phyloP scores from a whole-genome alignment of 495 filamentous ascomycete genomes.

The Penicillium coprophilum region DNA sequence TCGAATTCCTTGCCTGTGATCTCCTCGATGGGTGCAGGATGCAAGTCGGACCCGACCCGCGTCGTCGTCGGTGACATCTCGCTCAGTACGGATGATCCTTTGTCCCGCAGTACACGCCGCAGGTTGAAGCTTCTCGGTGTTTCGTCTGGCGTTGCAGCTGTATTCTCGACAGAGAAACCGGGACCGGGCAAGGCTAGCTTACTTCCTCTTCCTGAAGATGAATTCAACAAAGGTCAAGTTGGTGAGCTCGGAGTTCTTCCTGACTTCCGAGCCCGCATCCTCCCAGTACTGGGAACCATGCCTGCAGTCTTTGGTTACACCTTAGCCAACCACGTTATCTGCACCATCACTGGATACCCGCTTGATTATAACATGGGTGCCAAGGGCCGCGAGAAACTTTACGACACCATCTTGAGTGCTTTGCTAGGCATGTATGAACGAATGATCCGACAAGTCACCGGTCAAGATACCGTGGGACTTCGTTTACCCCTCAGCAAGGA shows the following conservation, averaged over 20 bases:
- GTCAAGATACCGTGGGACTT: slow-evolving; percentile 65
- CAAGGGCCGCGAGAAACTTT: slow-evolving; percentile 87
- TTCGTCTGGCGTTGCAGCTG: slow-evolving; percentile 80
- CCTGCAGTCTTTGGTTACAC: slow-evolving; percentile 92
- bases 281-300: slow-evolving; percentile 96
- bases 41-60: slow-evolving; percentile 94
- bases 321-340: slow-evolving; percentile 86
- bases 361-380: slow-evolving; percentile 70
- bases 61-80: slow-evolving; percentile 92
- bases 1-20: slow-evolving; percentile 74
- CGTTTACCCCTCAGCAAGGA: slow-evolving; percentile 72
- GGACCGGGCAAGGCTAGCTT: slow-evolving; percentile 89
- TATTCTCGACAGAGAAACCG: slow-evolving; percentile 90
- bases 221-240: slow-evolving; percentile 83
- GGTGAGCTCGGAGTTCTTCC: slow-evolving; percentile 83
- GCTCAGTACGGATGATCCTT: slow-evolving; percentile 80
- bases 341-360: slow-evolving; percentile 83
- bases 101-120: slow-evolving; percentile 80
- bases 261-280: slow-evolving; percentile 89
- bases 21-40: slow-evolving; percentile 95
- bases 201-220: slow-evolving; percentile 82
- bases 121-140: slow-evolving; percentile 77
- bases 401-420: slow-evolving; percentile 71
- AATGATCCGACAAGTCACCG: slow-evolving; percentile 54
- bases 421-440: slow-evolving; percentile 78